phyloP scores from a whole-genome alignment of 2,329 filamentous ascomycete genomes.

The Colletotrichum shisoi region DNA sequence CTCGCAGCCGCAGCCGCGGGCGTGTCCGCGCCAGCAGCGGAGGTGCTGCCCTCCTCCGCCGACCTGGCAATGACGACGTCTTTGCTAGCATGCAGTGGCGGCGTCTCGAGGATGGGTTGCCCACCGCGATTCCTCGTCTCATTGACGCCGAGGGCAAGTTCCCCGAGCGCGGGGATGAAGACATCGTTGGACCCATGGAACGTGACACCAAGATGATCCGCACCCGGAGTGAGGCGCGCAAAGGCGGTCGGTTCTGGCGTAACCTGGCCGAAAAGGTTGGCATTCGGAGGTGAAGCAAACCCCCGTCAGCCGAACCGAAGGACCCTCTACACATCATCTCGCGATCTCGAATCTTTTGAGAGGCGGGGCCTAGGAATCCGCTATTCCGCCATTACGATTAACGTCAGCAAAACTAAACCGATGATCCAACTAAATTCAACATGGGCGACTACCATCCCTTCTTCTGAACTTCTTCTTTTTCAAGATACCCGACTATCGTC shows the following conservation, averaged over 20 bases:
- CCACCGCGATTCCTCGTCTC: constrained; percentile 73
- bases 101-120: constrained; percentile 62
- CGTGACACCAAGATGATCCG: constrained; percentile 64
- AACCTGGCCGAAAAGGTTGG: constrained; percentile 58
- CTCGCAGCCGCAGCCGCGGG: constrained; percentile 53
- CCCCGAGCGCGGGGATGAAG: constrained; percentile 84
- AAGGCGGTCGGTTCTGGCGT: constrained; percentile 58
- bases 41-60: constrained; percentile 45
- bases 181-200: constrained; percentile 93
- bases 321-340: neutral
- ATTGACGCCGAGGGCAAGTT: constrained; percentile 83
- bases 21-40: constrained; percentile 55
- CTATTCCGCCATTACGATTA: constrained; percentile 28
- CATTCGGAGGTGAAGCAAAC: constrained; percentile 35
- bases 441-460: constrained; percentile 32
- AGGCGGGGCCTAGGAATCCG: constrained; percentile 4
- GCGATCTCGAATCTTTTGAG: neutral
- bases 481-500: constrained; percentile 45
- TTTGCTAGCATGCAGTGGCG: constrained; percentile 56
- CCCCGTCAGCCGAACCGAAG: neutral
- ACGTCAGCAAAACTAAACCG: constrained; percentile 35
- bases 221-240: constrained; percentile 55
- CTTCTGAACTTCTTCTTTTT: constrained; percentile 16
- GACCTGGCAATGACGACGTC: constrained; percentile 50
- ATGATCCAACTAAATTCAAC: constrained; percentile 19